Percentiles rank a stretch among this genome's conserved stretches.
Conservation (phyloP, 345 rosid species). For the Schrenkiella parvula region DNA sequence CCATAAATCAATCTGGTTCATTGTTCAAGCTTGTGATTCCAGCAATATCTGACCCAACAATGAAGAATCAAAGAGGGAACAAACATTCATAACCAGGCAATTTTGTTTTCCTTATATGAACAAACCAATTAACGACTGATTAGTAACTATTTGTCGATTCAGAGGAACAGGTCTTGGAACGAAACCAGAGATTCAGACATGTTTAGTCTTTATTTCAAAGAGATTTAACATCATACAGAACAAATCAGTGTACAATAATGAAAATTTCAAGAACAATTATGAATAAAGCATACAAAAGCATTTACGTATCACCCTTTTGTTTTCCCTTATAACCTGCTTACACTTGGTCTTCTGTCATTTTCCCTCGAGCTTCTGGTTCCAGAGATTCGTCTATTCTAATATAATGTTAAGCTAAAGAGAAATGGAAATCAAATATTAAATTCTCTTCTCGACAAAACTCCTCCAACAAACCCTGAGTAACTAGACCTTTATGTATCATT, state of each 20-base stretch:
- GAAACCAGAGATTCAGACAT: constrained; percentile 2
- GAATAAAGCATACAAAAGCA: constrained; percentile 21
- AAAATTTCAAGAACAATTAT: constrained; percentile 8
- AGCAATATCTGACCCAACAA: not conserved
- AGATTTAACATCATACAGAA: constrained; percentile 18
- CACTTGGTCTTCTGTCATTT: not conserved
- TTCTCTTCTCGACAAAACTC: constrained; percentile 6
- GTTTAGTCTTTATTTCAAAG: constrained; percentile 12
- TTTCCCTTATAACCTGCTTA: not conserved
- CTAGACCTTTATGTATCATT: not conserved
- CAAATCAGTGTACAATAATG: constrained; percentile 23
- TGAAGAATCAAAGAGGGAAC: constrained; percentile 1
- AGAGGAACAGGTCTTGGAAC: not conserved
- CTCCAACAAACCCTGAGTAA: not conserved
- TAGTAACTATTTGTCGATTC: not conserved
- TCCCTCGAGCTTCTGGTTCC: constrained; percentile 8
- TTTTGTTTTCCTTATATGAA: not conserved
- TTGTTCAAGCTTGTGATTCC: not conserved
- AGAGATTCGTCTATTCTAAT: constrained; percentile 15
- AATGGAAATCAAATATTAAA: not conserved
- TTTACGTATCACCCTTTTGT: constrained; percentile 11
- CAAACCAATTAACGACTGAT: not conserved
- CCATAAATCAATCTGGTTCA: not conserved
- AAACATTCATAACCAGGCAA: not conserved
- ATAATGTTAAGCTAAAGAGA: constrained; percentile 1